Percentiles rank a stretch among this genome's conserved stretches.
Evolutionary conservation across 2,329 filamentous ascomycete genomes (phyloP).

Genomic region (Colletotrichum musae): DNA sequence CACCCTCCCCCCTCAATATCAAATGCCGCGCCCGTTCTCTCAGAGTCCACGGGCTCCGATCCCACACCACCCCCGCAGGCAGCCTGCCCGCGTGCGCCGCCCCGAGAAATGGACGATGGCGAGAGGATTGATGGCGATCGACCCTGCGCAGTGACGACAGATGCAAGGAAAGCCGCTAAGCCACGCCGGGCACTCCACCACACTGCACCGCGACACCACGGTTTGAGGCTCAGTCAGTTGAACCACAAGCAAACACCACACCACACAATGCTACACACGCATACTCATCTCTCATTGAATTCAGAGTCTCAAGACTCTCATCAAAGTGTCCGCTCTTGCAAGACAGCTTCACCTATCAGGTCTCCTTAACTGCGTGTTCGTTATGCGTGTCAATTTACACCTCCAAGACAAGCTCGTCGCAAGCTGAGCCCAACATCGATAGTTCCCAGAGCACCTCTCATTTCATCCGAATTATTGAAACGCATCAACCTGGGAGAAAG

Average conservation of each 20-base stretch:
- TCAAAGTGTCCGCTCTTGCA: not conserved
- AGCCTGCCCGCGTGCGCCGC: conserved; percentile 30
- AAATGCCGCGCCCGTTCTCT: conserved; percentile 23
- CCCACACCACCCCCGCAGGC: conserved; percentile 21
- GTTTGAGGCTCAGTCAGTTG: conserved; percentile 39
- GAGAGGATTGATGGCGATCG: conserved; percentile 32
- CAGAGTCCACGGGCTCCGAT: conserved; percentile 29
- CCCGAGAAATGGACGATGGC: conserved; percentile 28
- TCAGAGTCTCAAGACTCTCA: not conserved
- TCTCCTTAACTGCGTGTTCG: not conserved
- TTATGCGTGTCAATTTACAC: not conserved
- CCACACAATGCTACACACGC: not conserved
- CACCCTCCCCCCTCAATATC: conserved; percentile 24
- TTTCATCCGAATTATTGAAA: conserved; percentile 39
- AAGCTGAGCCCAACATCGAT: not conserved
- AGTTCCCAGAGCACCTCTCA: not conserved
- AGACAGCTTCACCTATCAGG: not conserved
- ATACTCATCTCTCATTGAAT: not conserved
- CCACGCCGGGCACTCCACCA: conserved; percentile 16
- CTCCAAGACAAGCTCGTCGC: not conserved
- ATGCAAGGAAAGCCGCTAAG: conserved; percentile 31
- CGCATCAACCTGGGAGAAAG: conserved; percentile 12
- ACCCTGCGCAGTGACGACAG: conserved; percentile 40
- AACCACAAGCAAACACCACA: conserved; percentile 22
- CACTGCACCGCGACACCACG: conserved; percentile 32